Conservation (phyloP, 768 basidiomycete species). For the Phallus indusiatus region DNA sequence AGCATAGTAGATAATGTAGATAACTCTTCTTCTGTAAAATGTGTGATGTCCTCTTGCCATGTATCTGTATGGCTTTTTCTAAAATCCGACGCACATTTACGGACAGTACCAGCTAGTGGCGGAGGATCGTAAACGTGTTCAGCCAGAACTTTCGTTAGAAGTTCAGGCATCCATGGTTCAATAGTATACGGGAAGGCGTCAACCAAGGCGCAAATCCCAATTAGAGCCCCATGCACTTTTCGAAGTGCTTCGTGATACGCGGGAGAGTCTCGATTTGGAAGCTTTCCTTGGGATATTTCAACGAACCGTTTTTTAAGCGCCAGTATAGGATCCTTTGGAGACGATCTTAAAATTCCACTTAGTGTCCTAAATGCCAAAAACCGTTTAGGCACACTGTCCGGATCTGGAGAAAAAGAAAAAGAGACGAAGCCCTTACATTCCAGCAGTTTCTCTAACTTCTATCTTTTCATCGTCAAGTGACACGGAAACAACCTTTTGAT, state of each 20-base stretch:
- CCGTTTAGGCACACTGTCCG: constrained; percentile 8
- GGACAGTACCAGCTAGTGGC: constrained; percentile 77
- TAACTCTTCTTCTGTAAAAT: constrained; percentile 80
- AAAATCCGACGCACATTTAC: constrained; percentile 72
- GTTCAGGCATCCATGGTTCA: constrained; percentile 86
- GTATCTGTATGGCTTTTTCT: constrained; percentile 74
- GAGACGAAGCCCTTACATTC: constrained; percentile 14
- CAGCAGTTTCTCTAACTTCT: constrained; percentile 27
- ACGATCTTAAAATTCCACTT: constrained; percentile 32
- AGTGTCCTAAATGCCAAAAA: constrained; percentile 19
- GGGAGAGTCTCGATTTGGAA: background rate
- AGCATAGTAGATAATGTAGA: constrained; percentile 73
- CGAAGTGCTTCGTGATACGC: constrained; percentile 63
- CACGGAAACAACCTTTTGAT: constrained; percentile 55
- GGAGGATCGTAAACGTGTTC: constrained; percentile 85
- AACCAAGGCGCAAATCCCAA: constrained; percentile 89
- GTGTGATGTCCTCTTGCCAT: constrained; percentile 82
- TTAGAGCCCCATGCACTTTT: constrained; percentile 80
- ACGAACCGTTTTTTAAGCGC: constrained; percentile 66
- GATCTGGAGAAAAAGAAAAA: background rate
- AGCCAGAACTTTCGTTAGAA: constrained; percentile 68
- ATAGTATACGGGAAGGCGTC: constrained; percentile 95
- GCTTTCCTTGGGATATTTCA: constrained; percentile 42
- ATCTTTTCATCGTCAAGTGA: constrained; percentile 50
- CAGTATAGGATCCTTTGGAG: constrained; percentile 29